Base-by-base conservation (phyloP, 805 yeast genomes). In the Metschnikowia santaceciliae region DNA sequence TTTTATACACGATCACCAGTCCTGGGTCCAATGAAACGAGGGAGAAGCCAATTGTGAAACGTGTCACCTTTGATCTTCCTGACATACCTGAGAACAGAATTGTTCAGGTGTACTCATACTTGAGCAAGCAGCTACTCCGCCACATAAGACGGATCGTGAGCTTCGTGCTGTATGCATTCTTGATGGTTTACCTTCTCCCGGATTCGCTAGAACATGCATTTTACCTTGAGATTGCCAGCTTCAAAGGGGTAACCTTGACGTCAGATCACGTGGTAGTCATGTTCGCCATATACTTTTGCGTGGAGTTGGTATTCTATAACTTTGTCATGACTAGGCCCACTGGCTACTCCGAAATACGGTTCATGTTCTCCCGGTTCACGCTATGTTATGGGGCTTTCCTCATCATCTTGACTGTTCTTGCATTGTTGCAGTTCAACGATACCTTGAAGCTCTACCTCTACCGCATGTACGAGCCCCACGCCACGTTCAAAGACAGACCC, bases 221-320 rank as follows among this genome's bases (percentile, higher is more conserved):
- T 10, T 53, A 68, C 13, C 51, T 62, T 20, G 53, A 54, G 2
- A 22, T 63, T 6, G 48, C 54, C 37, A 42, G 45, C 15, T 20
- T 26, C 7, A 44, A 38, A 23, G 8, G 35, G 15, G 23, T 57
- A 36, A 35, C 32, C 14, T 15, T 70, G n/a, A 61, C 57, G 11
- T 61, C 59, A 13, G 72, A 69, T 48, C 69, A 69, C 46, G 26
- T 68, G 22, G 55, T 55, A 40, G 48, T 59, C 41, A 49, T 69
- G 11, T 26, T 49, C 32, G 23, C 37, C 14, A 15, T 50, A 5
- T 48, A 50, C 33, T 7, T 40, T 3, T 43, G 40, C 19, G 14
- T 48, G 19, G 52, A 48, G n/a, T 47, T 50, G 50, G 46, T 46
- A 14, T 46, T 45, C n/a, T 19, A 15, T 3, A 44, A 32, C 35